phyloP scores from a whole-genome alignment of 805 yeast species.

The Yamadazyma ubonensis region DNA sequence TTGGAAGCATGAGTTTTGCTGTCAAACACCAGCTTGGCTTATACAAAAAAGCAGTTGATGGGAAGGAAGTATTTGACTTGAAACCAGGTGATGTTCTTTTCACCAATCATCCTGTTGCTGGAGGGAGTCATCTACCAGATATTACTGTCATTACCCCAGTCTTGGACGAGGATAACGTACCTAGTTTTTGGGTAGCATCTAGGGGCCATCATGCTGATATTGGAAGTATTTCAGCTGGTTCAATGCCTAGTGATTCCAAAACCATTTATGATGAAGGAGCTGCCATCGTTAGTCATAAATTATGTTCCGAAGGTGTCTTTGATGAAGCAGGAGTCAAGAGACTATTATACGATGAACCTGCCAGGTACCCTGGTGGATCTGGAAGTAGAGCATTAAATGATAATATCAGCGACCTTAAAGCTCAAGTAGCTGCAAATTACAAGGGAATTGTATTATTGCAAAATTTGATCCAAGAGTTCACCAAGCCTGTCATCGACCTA shows the following conservation, averaged over 20 bases:
- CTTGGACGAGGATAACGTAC: constrained; percentile 42
- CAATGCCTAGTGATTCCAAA: constrained; percentile 92
- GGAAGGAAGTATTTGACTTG: constrained; percentile 14
- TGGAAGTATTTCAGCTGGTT: constrained; percentile 89
- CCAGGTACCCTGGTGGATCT: constrained; percentile 79
- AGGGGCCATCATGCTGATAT: constrained; percentile 97
- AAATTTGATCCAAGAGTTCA: constrained; percentile 60
- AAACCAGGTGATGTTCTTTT: constrained; percentile 44
- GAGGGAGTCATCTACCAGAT: constrained; percentile 46
- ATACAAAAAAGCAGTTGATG: constrained; percentile 27
- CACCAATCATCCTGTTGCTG: constrained; percentile 43
- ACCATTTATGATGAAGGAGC: constrained; percentile 91
- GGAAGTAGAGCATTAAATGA: constrained; percentile 86
- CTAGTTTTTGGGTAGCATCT: constrained; percentile 87
- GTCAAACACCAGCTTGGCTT: constrained; percentile 40
- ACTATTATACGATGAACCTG: constrained; percentile 69
- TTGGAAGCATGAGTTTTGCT: constrained; percentile 49
- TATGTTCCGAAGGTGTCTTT: constrained; percentile 67
- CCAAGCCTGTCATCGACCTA: constrained; percentile 38
- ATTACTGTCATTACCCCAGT: constrained; percentile 93
- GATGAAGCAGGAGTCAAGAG: constrained; percentile 69
- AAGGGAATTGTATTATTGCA: constrained; percentile 73
- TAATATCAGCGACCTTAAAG: constrained; percentile 62
- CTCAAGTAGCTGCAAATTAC: constrained; percentile 76
- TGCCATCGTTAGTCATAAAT: constrained; percentile 70